These are phyloP conservation scores for Hansenula sp. DNA, from an alignment of 1,139 yeast genomes.

Conservation along the genomic window DNA sequence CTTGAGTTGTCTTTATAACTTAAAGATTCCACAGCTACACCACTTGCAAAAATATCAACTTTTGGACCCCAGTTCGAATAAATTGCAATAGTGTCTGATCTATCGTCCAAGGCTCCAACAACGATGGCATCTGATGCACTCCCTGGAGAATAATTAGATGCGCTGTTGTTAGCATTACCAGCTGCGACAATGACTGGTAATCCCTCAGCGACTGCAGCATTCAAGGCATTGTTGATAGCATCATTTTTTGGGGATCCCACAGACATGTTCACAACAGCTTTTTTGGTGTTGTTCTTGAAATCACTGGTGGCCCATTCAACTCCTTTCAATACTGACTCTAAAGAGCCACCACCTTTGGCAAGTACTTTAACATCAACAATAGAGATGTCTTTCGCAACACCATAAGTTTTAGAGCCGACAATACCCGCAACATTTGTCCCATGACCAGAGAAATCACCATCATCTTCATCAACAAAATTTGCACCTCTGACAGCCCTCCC, in stretches of 20 bases:
- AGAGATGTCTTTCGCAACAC: conserved; percentile 57
- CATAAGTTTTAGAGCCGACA: conserved; percentile 49
- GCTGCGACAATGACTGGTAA: conserved; percentile 84
- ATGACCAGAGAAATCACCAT: conserved; percentile 68
- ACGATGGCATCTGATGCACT: conserved; percentile 69
- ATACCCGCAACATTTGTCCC: conserved; percentile 83
- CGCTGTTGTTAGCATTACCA: conserved; percentile 75
- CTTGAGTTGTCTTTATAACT: conserved; percentile 11
- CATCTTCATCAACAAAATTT: conserved; percentile 59
- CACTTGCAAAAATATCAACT: conserved; percentile 82
- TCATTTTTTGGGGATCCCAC: conserved; percentile 68
- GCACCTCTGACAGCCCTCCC: conserved; percentile 49
- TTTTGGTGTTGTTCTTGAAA: conserved; percentile 33
- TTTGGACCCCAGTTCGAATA: conserved; percentile 90
- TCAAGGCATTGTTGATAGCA: conserved; percentile 68
- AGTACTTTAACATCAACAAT: conserved; percentile 72
- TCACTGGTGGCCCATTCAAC: conserved; percentile 70
- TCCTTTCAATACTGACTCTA: conserved; percentile 66
- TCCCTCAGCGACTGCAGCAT: conserved; percentile 68
- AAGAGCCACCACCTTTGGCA: conserved; percentile 60
- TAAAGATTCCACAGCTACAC: conserved; percentile 50
- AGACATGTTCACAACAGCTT: conserved; percentile 76
- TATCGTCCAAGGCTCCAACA: conserved; percentile 84
- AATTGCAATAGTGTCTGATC: conserved; percentile 60
- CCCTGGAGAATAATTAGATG: conserved; percentile 72